Evolutionary conservation across 345 rosid genomes (phyloP), one percentile per base, ranked within the genome.

Genomic region (Linum tenue): DNA sequence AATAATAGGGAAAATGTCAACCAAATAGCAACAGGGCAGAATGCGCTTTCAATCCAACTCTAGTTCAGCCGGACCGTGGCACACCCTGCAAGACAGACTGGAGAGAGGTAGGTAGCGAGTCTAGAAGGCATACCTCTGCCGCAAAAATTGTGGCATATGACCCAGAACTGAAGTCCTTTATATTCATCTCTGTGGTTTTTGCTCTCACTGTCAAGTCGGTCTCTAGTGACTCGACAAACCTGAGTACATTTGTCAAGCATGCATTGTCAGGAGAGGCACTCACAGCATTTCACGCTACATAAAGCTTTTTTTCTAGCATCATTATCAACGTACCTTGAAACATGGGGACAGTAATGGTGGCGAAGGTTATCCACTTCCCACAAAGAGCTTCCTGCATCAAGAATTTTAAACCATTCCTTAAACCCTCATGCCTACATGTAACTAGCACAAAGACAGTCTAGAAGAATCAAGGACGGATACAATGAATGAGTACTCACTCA

Each of bases 321-420:
- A 37, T 42, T 55, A 51, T n/a, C 17, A 39, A 43, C 43, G 65
- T 73, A 90, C 97, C 99, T 88, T 65, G 99, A 94, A 73, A 90
- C 96, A 10, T 96, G 88, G 6, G 97, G 96, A 64, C 97, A 94
- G 78, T 94, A 88, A 73, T 90, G 96, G 78, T 86, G 91, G 14
- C 88, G 88, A 55, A 94, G 84, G 36, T 81, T 71, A 67, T 94
- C 95, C 4, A 94, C 83, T 78, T 94, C 99, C 97, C 96, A 94
- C 3, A 94, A 87, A 7, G 99, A 94, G 75, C 97, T 94, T 72
- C 78, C 99, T 94, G 88, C 70, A 63, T 4, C 38, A 67, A 66
- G 5, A 53, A 39, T 62, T 62, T 15, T 15, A 14, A 39, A 40
- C 6, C 50, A 62, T 31, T 14, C 15, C 51, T 0, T 39, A 4